A percentile compares a stretch with the other conserved stretches of the same genome.
phyloP scores from a whole-genome alignment of 2,329 filamentous ascomycete genomes.

The Phialocephala subalpina region DNA sequence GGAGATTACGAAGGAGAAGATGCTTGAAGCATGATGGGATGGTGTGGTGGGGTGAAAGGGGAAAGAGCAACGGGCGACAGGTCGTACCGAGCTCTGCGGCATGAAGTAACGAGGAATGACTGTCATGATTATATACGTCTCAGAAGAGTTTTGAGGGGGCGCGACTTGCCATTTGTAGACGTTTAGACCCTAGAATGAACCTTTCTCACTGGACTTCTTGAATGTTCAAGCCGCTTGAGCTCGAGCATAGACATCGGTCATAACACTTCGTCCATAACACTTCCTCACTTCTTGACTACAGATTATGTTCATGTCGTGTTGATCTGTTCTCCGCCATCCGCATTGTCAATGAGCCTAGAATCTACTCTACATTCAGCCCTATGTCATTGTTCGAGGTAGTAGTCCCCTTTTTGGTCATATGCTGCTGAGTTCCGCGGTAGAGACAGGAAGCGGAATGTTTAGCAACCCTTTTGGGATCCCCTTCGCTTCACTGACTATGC shows the following conservation, averaged over 20 bases:
- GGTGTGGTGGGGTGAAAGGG: background rate
- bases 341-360: background rate
- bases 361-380: background rate
- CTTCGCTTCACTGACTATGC: too few species aligned
- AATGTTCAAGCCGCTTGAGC: background rate
- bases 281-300: background rate
- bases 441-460: background rate
- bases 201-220: background rate
- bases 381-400: background rate
- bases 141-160: too few species aligned
- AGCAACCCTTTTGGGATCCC: constrained; percentile 5
- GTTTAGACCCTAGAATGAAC: background rate
- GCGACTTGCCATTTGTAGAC: too few species aligned
- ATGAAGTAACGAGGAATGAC: background rate
- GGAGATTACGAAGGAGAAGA: constrained; percentile 4
- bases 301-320: background rate
- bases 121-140: background rate
- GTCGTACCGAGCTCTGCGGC: background rate
- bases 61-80: background rate
- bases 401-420: background rate
- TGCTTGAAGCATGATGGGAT: background rate
- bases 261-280: background rate
- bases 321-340: background rate
- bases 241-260: background rate
- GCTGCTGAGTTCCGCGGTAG: background rate